Percentiles rank a stretch among this genome's conserved stretches.
phyloP scores from a whole-genome alignment of 306 rosid genomes.

The Medicago lupulina region DNA sequence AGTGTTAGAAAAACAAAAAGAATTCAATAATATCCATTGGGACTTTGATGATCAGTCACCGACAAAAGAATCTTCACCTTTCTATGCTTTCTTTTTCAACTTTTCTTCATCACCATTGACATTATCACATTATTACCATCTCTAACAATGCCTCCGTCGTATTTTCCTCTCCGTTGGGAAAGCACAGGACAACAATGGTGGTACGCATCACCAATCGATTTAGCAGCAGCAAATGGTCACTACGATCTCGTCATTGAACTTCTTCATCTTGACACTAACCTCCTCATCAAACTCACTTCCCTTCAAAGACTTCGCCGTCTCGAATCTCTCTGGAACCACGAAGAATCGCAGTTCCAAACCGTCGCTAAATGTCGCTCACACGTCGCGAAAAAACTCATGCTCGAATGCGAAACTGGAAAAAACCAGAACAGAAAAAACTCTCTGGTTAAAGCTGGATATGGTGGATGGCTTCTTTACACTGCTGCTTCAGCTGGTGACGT shows the following conservation, averaged over 20 bases:
- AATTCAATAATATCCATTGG: too few species aligned
- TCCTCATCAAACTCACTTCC: slow-evolving; percentile 86
- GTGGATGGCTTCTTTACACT: slow-evolving; percentile 95
- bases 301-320: slow-evolving; percentile 92
- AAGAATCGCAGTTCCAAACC: slow-evolving; percentile 61
- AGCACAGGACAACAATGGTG: slow-evolving; percentile 96
- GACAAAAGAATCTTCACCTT: slow-evolving; percentile 58
- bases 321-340: slow-evolving; percentile 92
- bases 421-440: slow-evolving; percentile 46
- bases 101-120: slow-evolving; percentile 12
- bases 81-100: slow-evolving; percentile 46
- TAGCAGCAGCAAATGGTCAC: slow-evolving; percentile 89
- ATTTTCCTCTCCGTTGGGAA: slow-evolving; percentile 91
- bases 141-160: slow-evolving; percentile 54
- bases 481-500: slow-evolving; percentile 92
- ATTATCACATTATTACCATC: not conserved
- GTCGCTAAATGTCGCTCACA: slow-evolving; percentile 74
- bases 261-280: slow-evolving; percentile 84
- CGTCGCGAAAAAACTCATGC: slow-evolving; percentile 69
- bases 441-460: slow-evolving; percentile 87
- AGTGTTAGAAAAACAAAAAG: too few species aligned
- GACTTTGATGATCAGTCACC: slow-evolving; percentile 53
- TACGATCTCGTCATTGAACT: slow-evolving; percentile 87
- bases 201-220: slow-evolving; percentile 92
- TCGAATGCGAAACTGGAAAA: slow-evolving; percentile 56